Evolutionary conservation across 2,329 filamentous ascomycete species (phyloP), one percentile per base, ranked within the genome.

Genomic region (Tolypocladium cylindrosporum): DNA sequence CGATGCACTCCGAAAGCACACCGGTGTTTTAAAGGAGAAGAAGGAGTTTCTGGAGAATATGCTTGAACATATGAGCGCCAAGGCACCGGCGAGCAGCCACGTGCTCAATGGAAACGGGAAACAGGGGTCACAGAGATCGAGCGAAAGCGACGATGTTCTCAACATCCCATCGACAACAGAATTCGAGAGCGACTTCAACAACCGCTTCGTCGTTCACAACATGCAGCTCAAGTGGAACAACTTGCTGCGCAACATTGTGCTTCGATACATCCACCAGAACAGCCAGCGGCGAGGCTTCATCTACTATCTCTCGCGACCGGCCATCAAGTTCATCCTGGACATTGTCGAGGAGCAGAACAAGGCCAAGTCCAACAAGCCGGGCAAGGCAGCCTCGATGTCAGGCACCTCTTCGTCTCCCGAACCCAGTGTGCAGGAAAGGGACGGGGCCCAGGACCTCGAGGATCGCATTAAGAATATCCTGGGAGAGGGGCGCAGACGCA

Each of bases 141-240:
- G 75, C 14, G 75, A 77, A 40, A 77, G 78, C n/a, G 83, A 85
- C 55, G 80, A 82, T 43, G 80, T 51, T 10, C 56, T 88, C 56
- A 86, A 90, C 62, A 81, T 87, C 1, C 84, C 86, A 3, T 83
- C 87, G 1, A 83, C 87, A 4, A 84, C 89, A 19, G 91, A 97
- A 63, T 93, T 93, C 64, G 87, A 90, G 54, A 96, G 89, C 71
- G 92, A 97, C 69, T 99, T 97, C 78, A 94, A 95, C 70, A 99
- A 99, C 68, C 89, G 94, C 2, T 99, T 99, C 76, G 93, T 97
- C 65, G 89, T 99, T 56, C 94, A 99, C 77, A 99, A 99, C 66
- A 84, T 95, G 69, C 94, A 99, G 68, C 77, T 99, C 58, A 99
- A 99, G 72, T 99, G 94, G 94, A 97, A 96, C 75, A 99, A 99